A percentile compares a stretch with the other conserved stretches of the same genome.
Conservation (phyloP, 768 basidiomycete species). For the Leccinum longicurvipes region DNA sequence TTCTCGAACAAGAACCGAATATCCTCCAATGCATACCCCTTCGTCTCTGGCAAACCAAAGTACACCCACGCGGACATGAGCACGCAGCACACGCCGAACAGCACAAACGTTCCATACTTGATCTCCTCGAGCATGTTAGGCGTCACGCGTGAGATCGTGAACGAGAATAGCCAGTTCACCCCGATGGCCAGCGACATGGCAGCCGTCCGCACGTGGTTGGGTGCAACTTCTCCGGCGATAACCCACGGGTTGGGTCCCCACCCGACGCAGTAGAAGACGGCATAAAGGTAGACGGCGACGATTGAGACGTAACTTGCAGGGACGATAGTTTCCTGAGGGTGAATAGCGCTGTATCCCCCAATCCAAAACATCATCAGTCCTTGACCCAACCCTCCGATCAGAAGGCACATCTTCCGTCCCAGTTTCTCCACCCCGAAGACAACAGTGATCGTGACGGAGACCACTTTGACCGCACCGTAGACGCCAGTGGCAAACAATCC, state of each 20-base stretch:
- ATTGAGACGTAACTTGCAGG: conserved; percentile 38
- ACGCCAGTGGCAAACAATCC: conserved; percentile 50
- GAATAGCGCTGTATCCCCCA: conserved; percentile 32
- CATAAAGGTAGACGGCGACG: conserved; percentile 37
- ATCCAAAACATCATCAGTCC: conserved; percentile 39
- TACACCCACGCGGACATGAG: conserved; percentile 35
- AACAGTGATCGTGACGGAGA: conserved; percentile 40
- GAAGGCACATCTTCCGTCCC: conserved; percentile 49
- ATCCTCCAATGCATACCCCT: conserved; percentile 37
- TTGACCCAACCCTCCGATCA: conserved; percentile 50
- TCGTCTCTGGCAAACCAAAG: conserved; percentile 40
- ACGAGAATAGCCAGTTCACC: conserved; percentile 37
- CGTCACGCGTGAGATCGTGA: conserved; percentile 36
- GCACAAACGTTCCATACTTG: conserved; percentile 31
- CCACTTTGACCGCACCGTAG: conserved; percentile 39
- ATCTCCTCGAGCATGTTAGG: conserved; percentile 34
- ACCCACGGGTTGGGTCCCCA: conserved; percentile 31
- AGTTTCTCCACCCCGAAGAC: conserved; percentile 44
- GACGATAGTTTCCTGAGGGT: conserved; percentile 27
- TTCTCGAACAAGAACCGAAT: conserved; percentile 37
- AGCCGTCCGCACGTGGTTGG: conserved; percentile 36
- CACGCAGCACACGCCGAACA: conserved; percentile 33
- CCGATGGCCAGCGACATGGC: conserved; percentile 33
- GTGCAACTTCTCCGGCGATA: conserved; percentile 35
- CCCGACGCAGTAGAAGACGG: conserved; percentile 35